Conservation (phyloP, 176 grass and related monocot genomes). For the Zea luxurians region DNA sequence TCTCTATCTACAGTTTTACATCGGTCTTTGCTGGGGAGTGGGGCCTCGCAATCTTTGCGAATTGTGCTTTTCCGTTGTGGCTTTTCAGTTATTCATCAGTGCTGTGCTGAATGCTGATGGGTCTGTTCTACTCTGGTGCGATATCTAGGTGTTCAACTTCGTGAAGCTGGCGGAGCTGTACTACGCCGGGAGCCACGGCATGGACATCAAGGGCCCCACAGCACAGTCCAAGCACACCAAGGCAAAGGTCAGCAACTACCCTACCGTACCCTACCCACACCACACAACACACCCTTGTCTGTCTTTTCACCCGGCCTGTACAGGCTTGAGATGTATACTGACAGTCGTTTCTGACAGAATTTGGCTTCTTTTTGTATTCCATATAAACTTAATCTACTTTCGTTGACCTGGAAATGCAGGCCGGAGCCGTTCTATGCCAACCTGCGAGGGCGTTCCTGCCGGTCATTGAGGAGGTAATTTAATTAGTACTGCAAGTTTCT, state of each 20-base stretch:
- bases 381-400: not conserved
- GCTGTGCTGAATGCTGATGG: not conserved
- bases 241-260: constrained; percentile 32
- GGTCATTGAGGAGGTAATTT: constrained; percentile 63
- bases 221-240: constrained; percentile 42
- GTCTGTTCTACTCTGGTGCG: not conserved
- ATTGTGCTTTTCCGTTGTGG: not conserved
- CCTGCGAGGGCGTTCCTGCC: constrained; percentile 79
- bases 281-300: too few relatives aligned
- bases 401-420: constrained; percentile 39
- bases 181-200: constrained; percentile 85
- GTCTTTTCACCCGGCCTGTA: not conserved
- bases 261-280: too few relatives aligned
- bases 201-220: constrained; percentile 65
- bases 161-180: constrained; percentile 62
- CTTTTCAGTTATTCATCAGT: not conserved
- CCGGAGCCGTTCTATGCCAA: constrained; percentile 62
- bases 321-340: not conserved
- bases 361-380: not conserved
- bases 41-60: not conserved
- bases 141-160: constrained; percentile 54
- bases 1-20: not conserved
- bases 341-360: not conserved
- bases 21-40: not conserved
- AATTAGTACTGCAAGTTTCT: not conserved